Base-by-base conservation (phyloP, 2,329 filamentous ascomycete genomes). In the Pseudocercospora musae region DNA sequence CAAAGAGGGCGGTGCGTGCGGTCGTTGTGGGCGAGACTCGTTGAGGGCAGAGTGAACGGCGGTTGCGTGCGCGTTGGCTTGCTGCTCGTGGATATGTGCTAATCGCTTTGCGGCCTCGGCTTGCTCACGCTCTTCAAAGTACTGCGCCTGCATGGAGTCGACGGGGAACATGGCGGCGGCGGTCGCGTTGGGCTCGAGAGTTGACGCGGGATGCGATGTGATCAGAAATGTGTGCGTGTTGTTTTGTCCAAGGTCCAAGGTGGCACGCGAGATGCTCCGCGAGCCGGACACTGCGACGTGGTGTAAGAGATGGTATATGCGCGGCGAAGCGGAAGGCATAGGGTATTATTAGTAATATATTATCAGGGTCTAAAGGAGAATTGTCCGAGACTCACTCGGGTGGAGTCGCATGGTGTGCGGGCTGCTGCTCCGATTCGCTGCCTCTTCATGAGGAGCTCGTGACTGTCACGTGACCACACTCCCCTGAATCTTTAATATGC, bases 111-210 rank as follows among this genome's bases (percentile, higher is more conserved):
- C 68, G 37, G 68, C 62, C 42, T 71, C 69, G 37, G 66, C 67
- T 20, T 66, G 65, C 27, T 65, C 62, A 56, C 73, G 72, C 62
- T 73, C 72, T 54, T 74, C 73, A 64, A 66, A 68, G 68, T 74
- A 75, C 31, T 65, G 54, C n/a, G 72, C 62, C 10, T 69, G 71
- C 25, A 75, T 62, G 50, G 66, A 63, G 58, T 75, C 73, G 65
- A 69, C 68, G n/a, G 72, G 69, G 62, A 72, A 74, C 72, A 75
- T 74, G 25, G 27, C 71, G 61, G n/a, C 21, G 25, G 49, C 29
- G n/a, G n/a, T n/a, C n/a, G n/a, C n/a, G n/a, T n/a, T n/a, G n/a
- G n/a, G n/a, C n/a, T n/a, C n/a, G n/a, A n/a, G n/a, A n/a, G n/a
- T n/a, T n/a, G n/a, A n/a, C n/a, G n/a, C n/a, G n/a, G n/a, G 21